A percentile compares a stretch with the other conserved stretches of the same genome.
These are phyloP conservation scores for Aristolochia fimbriata DNA, from an alignment of 164 flowering plant species.

Conservation along the genomic window DNA sequence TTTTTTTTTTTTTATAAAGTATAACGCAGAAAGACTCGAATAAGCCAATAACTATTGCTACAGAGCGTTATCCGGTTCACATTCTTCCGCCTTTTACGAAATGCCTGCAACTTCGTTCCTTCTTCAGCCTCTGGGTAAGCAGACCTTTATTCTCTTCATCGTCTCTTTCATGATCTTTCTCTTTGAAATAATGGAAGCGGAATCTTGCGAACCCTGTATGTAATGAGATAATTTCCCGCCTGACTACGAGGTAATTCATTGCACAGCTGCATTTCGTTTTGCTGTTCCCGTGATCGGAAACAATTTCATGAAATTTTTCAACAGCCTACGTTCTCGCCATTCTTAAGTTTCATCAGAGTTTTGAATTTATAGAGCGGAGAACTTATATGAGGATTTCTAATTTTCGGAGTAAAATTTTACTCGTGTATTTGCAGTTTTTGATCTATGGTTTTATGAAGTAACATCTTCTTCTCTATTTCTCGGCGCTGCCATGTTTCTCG, in stretches of 20 bases:
- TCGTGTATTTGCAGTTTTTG: neutral
- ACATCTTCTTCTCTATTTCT: too few species aligned
- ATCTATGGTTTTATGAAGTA: neutral
- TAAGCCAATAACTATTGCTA: too few species aligned
- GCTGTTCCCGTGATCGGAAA: neutral
- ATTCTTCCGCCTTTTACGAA: neutral
- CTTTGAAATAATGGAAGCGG: neutral
- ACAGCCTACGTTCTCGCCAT: neutral
- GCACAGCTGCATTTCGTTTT: neutral
- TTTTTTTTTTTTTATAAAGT: too few species aligned
- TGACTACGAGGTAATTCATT: neutral
- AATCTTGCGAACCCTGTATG: neutral
- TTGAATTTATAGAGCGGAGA: neutral
- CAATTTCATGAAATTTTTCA: neutral
- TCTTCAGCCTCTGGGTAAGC: conserved; percentile 14
- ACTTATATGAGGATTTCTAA: neutral
- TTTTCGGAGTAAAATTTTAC: neutral
- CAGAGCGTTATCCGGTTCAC: conserved; percentile 1
- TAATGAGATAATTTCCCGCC: neutral
- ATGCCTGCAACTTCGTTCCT: conserved; percentile 18
- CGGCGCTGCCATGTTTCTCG: too few species aligned
- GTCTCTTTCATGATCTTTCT: neutral
- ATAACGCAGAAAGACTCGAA: too few species aligned
- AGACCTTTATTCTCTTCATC: neutral
- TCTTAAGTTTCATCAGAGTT: neutral